Evolutionary conservation across 2,329 filamentous ascomycete genomes (phyloP).

Genomic region (Colletotrichum nymphaeae): DNA sequence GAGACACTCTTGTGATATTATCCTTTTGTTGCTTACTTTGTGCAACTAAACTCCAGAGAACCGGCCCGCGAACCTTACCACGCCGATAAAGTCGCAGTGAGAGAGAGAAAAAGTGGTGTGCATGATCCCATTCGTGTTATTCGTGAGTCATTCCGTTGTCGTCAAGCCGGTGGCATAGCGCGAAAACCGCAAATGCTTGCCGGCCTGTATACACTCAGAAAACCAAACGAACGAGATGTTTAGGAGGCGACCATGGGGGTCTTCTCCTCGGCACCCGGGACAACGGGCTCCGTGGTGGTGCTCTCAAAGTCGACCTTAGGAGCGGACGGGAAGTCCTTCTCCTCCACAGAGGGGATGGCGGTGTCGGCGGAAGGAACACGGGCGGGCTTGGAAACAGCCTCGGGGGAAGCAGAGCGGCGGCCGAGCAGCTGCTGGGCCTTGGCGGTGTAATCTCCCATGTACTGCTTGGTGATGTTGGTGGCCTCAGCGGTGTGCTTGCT

Average conservation of each 20-base stretch:
- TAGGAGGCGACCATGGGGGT: slow-evolving; percentile 40
- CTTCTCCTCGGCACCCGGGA: slow-evolving; percentile 40
- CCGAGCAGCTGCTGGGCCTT: slow-evolving; percentile 75
- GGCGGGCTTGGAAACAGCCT: slow-evolving; percentile 52
- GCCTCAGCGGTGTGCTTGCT: slow-evolving; percentile 73
- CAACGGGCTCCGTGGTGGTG: slow-evolving; percentile 36
- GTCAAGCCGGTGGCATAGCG: slow-evolving; percentile 30
- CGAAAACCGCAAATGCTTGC: slow-evolving; percentile 15
- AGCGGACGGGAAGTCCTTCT: slow-evolving; percentile 39
- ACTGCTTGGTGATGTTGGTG: slow-evolving; percentile 73
- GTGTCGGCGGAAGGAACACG: slow-evolving; percentile 35
- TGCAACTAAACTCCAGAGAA: slow-evolving; percentile 32
- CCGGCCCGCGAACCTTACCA: slow-evolving; percentile 26
- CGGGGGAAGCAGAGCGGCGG: slow-evolving; percentile 57
- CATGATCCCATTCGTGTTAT: slow-evolving; percentile 29
- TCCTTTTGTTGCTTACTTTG: slow-evolving; percentile 33
- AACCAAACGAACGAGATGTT: slow-evolving; percentile 26
- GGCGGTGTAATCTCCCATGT: slow-evolving; percentile 74
- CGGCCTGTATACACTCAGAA: slow-evolving; percentile 30
- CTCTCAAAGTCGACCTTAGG: slow-evolving; percentile 33
- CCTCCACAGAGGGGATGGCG: slow-evolving; percentile 36
- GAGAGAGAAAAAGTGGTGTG: slow-evolving; percentile 12
- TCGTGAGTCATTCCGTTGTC: slow-evolving; percentile 37
- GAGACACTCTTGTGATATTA: slow-evolving; percentile 20
- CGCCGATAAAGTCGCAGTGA: slow-evolving; percentile 26